Percentiles rank a stretch among this genome's conserved stretches.
Conservation (phyloP, 352 stramenopile genomes). For the Pelagophyceae sp. region DNA sequence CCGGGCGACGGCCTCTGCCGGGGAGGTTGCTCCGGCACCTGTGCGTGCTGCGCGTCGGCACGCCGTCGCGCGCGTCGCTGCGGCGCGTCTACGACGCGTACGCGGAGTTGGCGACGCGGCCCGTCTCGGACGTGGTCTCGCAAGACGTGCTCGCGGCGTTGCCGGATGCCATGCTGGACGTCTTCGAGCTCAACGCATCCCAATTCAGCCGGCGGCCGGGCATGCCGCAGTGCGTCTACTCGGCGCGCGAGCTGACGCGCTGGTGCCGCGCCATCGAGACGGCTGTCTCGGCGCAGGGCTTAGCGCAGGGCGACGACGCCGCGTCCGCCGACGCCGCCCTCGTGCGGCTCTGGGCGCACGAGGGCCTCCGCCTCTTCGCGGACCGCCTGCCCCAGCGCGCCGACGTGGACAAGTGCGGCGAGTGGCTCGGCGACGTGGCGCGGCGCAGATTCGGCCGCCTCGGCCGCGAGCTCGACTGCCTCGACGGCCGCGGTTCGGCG, state of each 20-base stretch:
- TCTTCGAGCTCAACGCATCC: slow-evolving; percentile 93
- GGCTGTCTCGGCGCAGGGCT: slow-evolving; percentile 83
- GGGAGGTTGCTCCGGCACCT: slow-evolving; percentile 94
- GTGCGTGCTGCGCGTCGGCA: slow-evolving; percentile 97
- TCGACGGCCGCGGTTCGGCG: slow-evolving; percentile 27
- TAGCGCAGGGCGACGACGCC: slow-evolving; percentile 35
- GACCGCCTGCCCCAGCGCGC: slow-evolving; percentile 93
- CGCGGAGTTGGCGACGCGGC: neutral
- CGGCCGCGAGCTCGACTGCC: neutral
- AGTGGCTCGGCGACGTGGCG: slow-evolving; percentile 67
- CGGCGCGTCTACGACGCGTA: slow-evolving; percentile 99
- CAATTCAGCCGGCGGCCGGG: slow-evolving; percentile 65
- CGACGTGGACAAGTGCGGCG: slow-evolving; percentile 91
- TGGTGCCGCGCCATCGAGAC: slow-evolving; percentile 99
- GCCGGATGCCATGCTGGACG: slow-evolving; percentile 82
- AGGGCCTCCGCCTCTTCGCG: slow-evolving; percentile 96
- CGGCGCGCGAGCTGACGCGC: slow-evolving; percentile 92
- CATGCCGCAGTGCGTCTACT: slow-evolving; percentile 99
- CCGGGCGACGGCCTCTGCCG: slow-evolving; percentile 90
- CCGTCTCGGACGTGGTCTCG: neutral
- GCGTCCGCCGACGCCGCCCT: slow-evolving; percentile 79
- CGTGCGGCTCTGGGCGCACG: slow-evolving; percentile 94
- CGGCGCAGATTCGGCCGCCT: slow-evolving; percentile 44
- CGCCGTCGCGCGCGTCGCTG: slow-evolving; percentile 85
- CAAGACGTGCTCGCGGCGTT: neutral